Evolutionary conservation across 208 protist species (phyloP), one percentile per base, ranked within the genome.

Genomic region (Lotmaria passim): DNA sequence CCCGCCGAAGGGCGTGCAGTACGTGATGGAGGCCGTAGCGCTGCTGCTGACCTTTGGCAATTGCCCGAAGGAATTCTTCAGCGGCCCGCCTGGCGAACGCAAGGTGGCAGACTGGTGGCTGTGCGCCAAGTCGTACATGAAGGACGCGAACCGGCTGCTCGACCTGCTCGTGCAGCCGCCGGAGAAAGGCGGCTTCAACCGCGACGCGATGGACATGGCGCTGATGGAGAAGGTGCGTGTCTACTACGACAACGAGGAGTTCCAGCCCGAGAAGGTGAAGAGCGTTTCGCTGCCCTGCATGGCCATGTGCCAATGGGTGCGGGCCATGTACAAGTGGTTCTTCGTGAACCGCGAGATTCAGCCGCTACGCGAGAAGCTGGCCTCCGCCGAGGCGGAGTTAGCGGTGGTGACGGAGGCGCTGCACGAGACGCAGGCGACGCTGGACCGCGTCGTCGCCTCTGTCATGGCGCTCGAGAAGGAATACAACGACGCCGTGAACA

Each of bases 11-110:
- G 97, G 97, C 76, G 98, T 99, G 28, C 87, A 98, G 81, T 90
- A 99, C 62, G 97, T 99, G 19, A 98, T 99, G 96, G 96, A 99
- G 85, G 97, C 97, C 28, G 96, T 99, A 34, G 98, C 98, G 65
- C 90, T 99, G 60, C 69, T 97, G 71, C 79, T 97, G 38, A 95
- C 88, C 0, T 96, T 99, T 82, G 97, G 98, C 57, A 98, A 99
- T 83, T 92, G 96, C 67, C 89, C 91, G 24, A 90, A 94, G 55
- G 90, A 95, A 73, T 97, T 98, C 83, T 98, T 97, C 68, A 93
- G 89, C 50, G 87, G 94, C 14, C 86, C 91, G 17, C 73, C 96
- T 8, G 91, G 93, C 19, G 96, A 96, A 4, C 97, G 97, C 65
- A 97, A 98, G 78, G 75, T 86, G 44, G 93, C 97, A 31, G 97